A percentile compares a stretch with the other conserved stretches of the same genome.
Evolutionary conservation across 306 rosid species (phyloP).

Genomic region (Quercus berberidifolia): DNA sequence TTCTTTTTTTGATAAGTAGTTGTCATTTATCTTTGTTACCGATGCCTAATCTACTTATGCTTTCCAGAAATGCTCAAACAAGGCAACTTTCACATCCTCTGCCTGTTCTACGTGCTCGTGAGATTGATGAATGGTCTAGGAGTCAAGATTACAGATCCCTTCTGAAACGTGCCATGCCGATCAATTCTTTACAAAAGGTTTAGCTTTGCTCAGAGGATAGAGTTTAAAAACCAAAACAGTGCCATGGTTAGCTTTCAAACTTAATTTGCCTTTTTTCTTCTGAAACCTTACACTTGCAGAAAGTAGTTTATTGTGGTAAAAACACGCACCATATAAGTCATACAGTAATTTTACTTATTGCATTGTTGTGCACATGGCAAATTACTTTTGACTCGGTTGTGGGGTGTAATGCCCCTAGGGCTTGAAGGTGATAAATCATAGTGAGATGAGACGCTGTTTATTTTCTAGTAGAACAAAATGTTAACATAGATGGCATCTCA

Average conservation of each 20-base stretch:
- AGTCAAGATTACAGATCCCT: slow-evolving; percentile 58
- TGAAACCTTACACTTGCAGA: not conserved
- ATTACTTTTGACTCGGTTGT: not conserved
- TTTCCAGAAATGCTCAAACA: slow-evolving; percentile 86
- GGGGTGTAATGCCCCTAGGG: not conserved
- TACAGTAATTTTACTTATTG: not conserved
- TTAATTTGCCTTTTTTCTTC: not conserved
- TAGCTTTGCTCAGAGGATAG: slow-evolving; percentile 20
- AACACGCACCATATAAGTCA: not conserved
- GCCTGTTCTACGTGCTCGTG: slow-evolving; percentile 93
- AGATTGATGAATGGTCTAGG: slow-evolving; percentile 95
- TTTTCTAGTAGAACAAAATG: not conserved
- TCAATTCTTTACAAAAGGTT: slow-evolving; percentile 23
- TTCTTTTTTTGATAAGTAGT: not conserved
- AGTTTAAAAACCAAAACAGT: slow-evolving; percentile 21
- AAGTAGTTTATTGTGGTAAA: not conserved
- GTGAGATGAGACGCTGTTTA: not conserved
- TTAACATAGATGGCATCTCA: not conserved
- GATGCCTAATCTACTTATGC: slow-evolving; percentile 21
- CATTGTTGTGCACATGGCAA: not conserved
- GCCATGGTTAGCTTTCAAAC: slow-evolving; percentile 21
- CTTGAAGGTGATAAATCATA: not conserved
- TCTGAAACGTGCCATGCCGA: slow-evolving; percentile 51
- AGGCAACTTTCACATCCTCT: slow-evolving; percentile 93
- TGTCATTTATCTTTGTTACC: not conserved